phyloP scores from a whole-genome alignment of 345 rosid genomes.

The Mallotus nudiflorus region DNA sequence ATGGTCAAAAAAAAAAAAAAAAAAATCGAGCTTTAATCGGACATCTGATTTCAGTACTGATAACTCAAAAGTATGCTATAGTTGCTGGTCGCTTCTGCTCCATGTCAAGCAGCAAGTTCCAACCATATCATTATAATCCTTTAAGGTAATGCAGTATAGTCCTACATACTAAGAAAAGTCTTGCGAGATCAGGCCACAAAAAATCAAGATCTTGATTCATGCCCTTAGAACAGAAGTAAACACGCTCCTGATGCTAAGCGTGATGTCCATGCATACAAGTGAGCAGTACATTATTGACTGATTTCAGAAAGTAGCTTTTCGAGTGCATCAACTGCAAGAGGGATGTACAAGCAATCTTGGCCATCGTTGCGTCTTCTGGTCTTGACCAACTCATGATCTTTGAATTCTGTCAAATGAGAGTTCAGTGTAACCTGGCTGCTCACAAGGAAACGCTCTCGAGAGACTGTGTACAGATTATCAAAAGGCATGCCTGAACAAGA shows the following conservation, averaged over 20 bases:
- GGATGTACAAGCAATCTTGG: constrained; percentile 81
- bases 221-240: neutral
- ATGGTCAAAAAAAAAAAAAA: too few relatives aligned
- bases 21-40: too few relatives aligned
- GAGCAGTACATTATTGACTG: constrained; percentile 27
- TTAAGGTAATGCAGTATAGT: too few relatives aligned
- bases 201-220: neutral
- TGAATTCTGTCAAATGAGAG: constrained; percentile 88
- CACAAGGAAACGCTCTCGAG: constrained; percentile 85
- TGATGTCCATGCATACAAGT: neutral
- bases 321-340: constrained; percentile 68
- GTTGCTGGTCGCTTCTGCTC: too few relatives aligned
- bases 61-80: too few relatives aligned
- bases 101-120: too few relatives aligned
- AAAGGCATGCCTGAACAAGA: constrained; percentile 63
- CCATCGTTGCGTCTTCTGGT: constrained; percentile 71
- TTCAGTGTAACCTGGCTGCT: constrained; percentile 86
- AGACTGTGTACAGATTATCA: constrained; percentile 57
- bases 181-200: too few relatives aligned
- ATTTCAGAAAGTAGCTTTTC: constrained; percentile 67
- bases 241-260: too few relatives aligned
- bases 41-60: too few relatives aligned
- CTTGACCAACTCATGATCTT: constrained; percentile 92
- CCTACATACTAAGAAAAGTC: too few relatives aligned
- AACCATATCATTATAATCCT: too few relatives aligned